Conservation (phyloP, 768 basidiomycete genomes). For the Dacryopinax primogenitus region DNA sequence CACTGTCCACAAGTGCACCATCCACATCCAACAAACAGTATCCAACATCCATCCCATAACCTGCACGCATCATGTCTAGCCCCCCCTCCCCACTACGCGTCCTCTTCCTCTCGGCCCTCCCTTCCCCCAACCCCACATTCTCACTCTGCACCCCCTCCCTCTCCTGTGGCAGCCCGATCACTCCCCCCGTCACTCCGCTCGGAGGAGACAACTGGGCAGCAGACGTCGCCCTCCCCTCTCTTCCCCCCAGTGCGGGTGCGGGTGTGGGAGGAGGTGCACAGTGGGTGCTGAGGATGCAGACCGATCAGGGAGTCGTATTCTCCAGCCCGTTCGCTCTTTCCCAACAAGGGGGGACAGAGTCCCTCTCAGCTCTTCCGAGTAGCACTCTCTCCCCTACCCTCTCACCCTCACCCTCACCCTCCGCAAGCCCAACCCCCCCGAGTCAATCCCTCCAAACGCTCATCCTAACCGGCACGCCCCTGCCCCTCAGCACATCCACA, state of each 20-base stretch:
- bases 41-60: not conserved
- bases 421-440: not conserved
- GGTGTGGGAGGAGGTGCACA: not conserved
- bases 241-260: not conserved
- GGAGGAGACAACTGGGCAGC: not conserved
- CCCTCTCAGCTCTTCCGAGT: not conserved
- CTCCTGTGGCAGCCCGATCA: not conserved
- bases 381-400: not conserved
- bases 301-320: not conserved
- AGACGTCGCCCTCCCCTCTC: not conserved
- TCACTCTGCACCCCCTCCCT: not conserved
- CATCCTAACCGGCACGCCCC: not conserved
- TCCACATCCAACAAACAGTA: not conserved
- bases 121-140: not conserved
- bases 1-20: not conserved
- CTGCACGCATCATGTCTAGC: not conserved
- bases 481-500: not conserved
- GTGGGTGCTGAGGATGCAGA: constrained; percentile 7
- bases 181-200: not conserved
- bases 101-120: not conserved
- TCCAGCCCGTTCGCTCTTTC: not conserved
- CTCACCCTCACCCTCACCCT: not conserved
- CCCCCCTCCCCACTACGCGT: not conserved
- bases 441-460: not conserved
- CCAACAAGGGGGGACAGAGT: not conserved